Evolutionary conservation across 1,139 yeast species (phyloP).

Genomic region (Kluyveromyces sp.): DNA sequence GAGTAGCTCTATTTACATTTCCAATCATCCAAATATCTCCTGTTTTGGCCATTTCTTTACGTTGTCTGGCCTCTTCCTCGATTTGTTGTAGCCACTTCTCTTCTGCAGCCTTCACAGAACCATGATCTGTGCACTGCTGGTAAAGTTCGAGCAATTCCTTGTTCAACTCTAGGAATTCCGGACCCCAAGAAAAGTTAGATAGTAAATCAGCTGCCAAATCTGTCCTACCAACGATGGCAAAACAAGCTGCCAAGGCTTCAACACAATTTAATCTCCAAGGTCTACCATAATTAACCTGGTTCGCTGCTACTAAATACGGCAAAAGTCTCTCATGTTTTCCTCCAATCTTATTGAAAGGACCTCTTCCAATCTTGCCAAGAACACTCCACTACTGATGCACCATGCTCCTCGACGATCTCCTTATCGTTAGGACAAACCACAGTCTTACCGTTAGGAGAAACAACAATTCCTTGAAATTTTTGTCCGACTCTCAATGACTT

Average conservation of each 20-base stretch:
- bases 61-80: constrained; percentile 59
- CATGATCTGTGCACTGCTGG: constrained; percentile 73
- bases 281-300: constrained; percentile 92
- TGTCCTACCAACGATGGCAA: constrained; percentile 83
- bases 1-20: constrained; percentile 48
- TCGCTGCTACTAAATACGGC: constrained; percentile 92
- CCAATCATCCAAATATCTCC: constrained; percentile 78
- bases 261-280: constrained; percentile 97
- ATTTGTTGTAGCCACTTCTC: constrained; percentile 63
- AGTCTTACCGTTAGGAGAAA: constrained; percentile 85
- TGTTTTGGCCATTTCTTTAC: constrained; percentile 43
- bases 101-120: constrained; percentile 65
- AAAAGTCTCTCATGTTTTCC: constrained; percentile 81
- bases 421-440: constrained; percentile 88
- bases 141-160: constrained; percentile 69
- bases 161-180: constrained; percentile 74
- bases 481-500: constrained; percentile 78
- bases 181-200: constrained; percentile 88
- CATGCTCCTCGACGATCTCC: constrained; percentile 67
- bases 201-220: constrained; percentile 83
- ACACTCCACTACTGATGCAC: constrained; percentile 97
- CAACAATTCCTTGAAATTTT: constrained; percentile 83
- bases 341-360: constrained; percentile 89
- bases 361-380: constrained; percentile 94
- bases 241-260: constrained; percentile 95